Percentiles rank a stretch among this genome's conserved stretches.
phyloP scores from a whole-genome alignment of 192 early-diverging fungal species.

The Podila epicladia region DNA sequence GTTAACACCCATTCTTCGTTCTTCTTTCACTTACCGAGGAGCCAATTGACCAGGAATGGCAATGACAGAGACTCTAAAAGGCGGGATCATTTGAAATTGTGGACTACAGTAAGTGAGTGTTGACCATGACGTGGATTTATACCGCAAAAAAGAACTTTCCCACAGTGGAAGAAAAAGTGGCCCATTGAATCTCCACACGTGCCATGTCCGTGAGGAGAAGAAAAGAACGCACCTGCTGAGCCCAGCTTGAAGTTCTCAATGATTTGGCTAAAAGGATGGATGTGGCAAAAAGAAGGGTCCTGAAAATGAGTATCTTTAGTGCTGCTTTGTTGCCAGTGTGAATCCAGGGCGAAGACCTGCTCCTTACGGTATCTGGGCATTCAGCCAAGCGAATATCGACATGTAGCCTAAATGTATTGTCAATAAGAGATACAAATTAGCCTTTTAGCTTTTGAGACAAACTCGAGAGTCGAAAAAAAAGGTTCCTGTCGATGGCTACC shows the following conservation, averaged over 20 bases:
- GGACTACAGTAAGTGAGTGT: not conserved
- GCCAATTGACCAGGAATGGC: conserved; percentile 71
- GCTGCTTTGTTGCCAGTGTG: not conserved
- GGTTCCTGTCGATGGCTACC: conserved; percentile 14
- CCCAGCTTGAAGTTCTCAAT: conserved; percentile 62
- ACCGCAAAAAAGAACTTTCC: no score
- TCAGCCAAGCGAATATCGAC: conserved; percentile 75
- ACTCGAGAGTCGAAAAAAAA: not conserved
- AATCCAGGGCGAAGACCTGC: not conserved
- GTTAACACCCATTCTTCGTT: no score
- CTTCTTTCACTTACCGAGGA: conserved; percentile 56
- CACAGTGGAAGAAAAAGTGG: no score
- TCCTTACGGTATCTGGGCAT: conserved; percentile 76
- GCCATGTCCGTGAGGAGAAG: no score
- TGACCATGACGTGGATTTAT: not conserved
- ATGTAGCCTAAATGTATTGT: conserved; percentile 54
- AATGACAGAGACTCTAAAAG: conserved; percentile 60
- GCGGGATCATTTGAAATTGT: not conserved
- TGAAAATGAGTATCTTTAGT: not conserved
- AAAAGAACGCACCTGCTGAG: conserved; percentile 41
- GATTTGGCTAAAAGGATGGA: conserved; percentile 46
- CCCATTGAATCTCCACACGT: not conserved
- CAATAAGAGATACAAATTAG: not conserved
- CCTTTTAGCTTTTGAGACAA: not conserved
- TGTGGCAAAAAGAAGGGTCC: not conserved